Evolutionary conservation across 176 grass and related monocot genomes (phyloP), one percentile per base, ranked within the genome.

Genomic region (Puccinellia tenuiflora): DNA sequence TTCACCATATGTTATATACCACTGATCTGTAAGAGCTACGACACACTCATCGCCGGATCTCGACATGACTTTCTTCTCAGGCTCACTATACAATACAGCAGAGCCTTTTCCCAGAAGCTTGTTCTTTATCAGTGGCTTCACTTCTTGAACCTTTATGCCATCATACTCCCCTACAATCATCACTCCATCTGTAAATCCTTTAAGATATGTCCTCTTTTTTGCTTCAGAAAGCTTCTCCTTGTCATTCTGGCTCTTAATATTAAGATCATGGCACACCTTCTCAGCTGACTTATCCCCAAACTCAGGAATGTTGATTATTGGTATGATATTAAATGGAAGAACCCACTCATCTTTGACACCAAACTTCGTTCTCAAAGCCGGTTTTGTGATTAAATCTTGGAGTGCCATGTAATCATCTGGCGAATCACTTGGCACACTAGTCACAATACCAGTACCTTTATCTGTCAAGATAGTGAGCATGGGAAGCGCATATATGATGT

Each of bases 1-100:
- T 81, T 97, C 91, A 77, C 94, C 94, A 57, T 97, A 97, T 47
- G 82, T 97, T 68, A 93, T 91, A 75, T 88, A 91, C 88, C 94
- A 97, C 76, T 97, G 94, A 53, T 93, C 88, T 21, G 91, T 93
- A 4, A 93, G 74, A 73, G 94, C 94, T 43, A 93, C 94, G 7
- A 93, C 86, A 84, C 94, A 93, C 79, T 97, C 88, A 68, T 97
- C 91, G 50, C 94, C 88, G 13, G 94, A 97, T 62, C 91, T 88
- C 3, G 91, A 97, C 88, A 97, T 97, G 12, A 96, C 93, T 81
- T 89, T 89, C 72, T 87, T 83, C 67, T 93, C 90, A 28, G 94
- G 94, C 67, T 93, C 94, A 55, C 85, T 88, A 24, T 97, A 97
- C 82, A 91, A 34, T 12, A 97, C 86, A 8, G 81, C 89, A 8